Evolutionary conservation across 306 rosid genomes (phyloP).

Genomic region (Cicer judaicum): DNA sequence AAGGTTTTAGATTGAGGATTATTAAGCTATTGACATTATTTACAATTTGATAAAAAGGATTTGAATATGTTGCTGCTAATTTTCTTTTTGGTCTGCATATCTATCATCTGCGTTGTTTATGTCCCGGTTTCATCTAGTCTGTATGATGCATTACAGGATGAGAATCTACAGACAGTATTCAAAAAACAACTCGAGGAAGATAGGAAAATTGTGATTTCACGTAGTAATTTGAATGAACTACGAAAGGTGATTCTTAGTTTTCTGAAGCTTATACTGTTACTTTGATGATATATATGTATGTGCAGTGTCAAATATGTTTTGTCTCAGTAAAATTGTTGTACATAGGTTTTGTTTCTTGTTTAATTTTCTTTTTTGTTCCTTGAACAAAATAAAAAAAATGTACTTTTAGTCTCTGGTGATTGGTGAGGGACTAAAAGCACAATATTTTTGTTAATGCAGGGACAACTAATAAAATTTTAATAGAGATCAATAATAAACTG

Average conservation of each 20-base stretch:
- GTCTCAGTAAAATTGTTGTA: not conserved
- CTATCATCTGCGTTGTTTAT: not conserved
- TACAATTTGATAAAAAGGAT: constrained; percentile 13
- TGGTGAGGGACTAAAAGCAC: not conserved
- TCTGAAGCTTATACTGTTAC: constrained; percentile 20
- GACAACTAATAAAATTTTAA: not conserved
- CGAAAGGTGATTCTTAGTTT: constrained; percentile 60
- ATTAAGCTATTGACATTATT: not conserved
- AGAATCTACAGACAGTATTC: constrained; percentile 72
- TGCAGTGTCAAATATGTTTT: not conserved
- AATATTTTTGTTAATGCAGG: not conserved
- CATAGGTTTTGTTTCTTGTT: not conserved
- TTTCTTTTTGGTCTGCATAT: constrained; percentile 10
- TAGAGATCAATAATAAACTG: not conserved
- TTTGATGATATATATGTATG: not conserved
- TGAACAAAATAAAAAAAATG: not conserved
- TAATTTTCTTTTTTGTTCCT: not conserved
- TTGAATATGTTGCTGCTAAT: constrained; percentile 18
- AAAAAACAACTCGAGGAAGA: constrained; percentile 95
- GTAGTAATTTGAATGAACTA: constrained; percentile 86
- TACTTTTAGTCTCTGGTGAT: not conserved
- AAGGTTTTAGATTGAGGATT: constrained; percentile 18
- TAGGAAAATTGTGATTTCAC: constrained; percentile 75
- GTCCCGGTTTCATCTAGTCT: constrained; percentile 35
- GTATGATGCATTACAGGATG: constrained; percentile 67